Percentiles rank a stretch among this genome's conserved stretches.
These are phyloP conservation scores for Talaromyces rugulosus DNA, from an alignment of 2,329 filamentous ascomycete species.

Conservation along the genomic window DNA sequence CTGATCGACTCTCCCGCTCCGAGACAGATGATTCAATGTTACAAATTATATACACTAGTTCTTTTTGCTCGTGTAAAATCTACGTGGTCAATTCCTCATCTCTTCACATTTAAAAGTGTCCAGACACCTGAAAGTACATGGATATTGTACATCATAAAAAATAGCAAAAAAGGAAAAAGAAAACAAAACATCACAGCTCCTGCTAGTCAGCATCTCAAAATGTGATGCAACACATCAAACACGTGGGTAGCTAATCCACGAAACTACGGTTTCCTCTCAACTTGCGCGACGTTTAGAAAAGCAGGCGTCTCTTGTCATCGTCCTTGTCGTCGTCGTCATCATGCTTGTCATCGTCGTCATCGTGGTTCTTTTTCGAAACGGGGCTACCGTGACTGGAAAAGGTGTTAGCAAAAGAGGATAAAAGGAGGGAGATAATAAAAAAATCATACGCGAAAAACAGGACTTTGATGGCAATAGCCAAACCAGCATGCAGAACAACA, in stretches of 20 bases:
- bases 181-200: not conserved
- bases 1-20: not conserved
- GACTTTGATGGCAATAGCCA: slow-evolving; percentile 92
- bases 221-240: not conserved
- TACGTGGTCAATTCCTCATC: not conserved
- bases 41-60: not conserved
- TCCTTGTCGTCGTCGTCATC: slow-evolving; percentile 18
- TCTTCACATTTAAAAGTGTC: not conserved
- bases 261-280: not conserved
- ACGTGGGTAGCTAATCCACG: not conserved
- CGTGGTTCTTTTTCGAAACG: slow-evolving; percentile 41
- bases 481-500: slow-evolving; percentile 77
- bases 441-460: slow-evolving; percentile 76
- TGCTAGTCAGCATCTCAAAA: not conserved
- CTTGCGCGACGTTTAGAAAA: slow-evolving; percentile 19
- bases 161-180: not conserved
- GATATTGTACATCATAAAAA: not conserved
- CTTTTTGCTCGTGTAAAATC: not conserved
- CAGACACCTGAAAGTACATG: not conserved
- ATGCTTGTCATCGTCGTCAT: slow-evolving; percentile 23
- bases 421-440: not conserved
- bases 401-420: slow-evolving; percentile 12
- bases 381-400: slow-evolving; percentile 58
- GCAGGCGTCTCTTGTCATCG: slow-evolving; percentile 26
- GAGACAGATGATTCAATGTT: not conserved